Conservation (phyloP, 2,329 filamentous ascomycete species). For the Diplodia scrobiculata region DNA sequence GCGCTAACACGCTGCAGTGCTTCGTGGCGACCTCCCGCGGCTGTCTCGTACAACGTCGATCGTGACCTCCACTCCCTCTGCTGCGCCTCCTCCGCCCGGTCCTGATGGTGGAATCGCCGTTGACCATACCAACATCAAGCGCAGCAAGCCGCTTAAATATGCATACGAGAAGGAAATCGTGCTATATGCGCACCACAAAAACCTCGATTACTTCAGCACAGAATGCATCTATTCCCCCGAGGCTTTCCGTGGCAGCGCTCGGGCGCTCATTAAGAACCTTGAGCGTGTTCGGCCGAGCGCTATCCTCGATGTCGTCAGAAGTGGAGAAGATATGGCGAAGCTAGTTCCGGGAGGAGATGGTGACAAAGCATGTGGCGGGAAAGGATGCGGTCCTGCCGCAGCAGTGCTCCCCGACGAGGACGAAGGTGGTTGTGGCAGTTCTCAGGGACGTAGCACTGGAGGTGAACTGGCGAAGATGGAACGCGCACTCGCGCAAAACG, state of each 20-base stretch:
- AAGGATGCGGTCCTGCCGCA: slow-evolving; percentile 40
- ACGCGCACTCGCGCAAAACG: slow-evolving; percentile 65
- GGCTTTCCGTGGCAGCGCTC: slow-evolving; percentile 89
- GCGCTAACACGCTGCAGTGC: slow-evolving; percentile 49
- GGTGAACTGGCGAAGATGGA: slow-evolving; percentile 85
- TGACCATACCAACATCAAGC: slow-evolving; percentile 75
- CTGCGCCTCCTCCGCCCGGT: slow-evolving; percentile 58
- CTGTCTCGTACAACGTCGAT: slow-evolving; percentile 88
- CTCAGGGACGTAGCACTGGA: slow-evolving; percentile 66
- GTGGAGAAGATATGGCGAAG: slow-evolving; percentile 92
- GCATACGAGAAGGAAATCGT: slow-evolving; percentile 99
- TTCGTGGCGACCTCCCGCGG: slow-evolving; percentile 85
- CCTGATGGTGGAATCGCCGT: slow-evolving; percentile 6
- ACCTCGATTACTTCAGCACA: slow-evolving; percentile 95
- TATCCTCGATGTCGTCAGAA: slow-evolving; percentile 90
- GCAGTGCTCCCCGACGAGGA: slow-evolving; percentile 57
- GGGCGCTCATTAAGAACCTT: slow-evolving; percentile 90
- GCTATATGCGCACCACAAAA: slow-evolving; percentile 94
- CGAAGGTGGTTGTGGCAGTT: slow-evolving; percentile 73
- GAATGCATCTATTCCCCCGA: slow-evolving; percentile 99
- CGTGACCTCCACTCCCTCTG: slow-evolving; percentile 60
- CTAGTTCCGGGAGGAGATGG: slow-evolving; percentile 67
- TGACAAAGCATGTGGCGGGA: slow-evolving; percentile 41
- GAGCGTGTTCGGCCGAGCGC: slow-evolving; percentile 91
- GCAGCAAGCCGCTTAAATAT: slow-evolving; percentile 96